These are phyloP conservation scores for Trichoderma sp. DNA, from an alignment of 2,329 filamentous ascomycete species.

Conservation along the genomic window DNA sequence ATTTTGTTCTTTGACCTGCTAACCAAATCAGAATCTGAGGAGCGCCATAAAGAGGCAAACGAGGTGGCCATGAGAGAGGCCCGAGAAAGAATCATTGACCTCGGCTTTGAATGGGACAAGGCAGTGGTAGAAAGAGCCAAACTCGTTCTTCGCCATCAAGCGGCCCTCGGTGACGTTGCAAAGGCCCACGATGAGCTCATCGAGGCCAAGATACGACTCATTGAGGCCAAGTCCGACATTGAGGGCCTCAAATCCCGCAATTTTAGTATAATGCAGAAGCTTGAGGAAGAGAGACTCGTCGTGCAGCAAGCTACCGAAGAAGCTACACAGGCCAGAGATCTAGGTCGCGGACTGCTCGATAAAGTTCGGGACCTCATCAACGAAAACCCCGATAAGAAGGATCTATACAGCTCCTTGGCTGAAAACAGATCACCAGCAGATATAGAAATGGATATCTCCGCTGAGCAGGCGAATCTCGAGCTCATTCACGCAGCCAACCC, in stretches of 20 bases:
- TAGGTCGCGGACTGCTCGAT: slow-evolving; percentile 33
- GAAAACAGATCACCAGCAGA: slow-evolving; percentile 59
- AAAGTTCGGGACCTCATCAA: slow-evolving; percentile 44
- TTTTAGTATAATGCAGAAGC: slow-evolving; percentile 53
- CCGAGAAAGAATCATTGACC: slow-evolving; percentile 45
- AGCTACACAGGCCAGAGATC: slow-evolving; percentile 40
- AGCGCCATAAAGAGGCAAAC: slow-evolving; percentile 34
- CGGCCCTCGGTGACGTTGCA: slow-evolving; percentile 63
- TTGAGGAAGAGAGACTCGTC: slow-evolving; percentile 49
- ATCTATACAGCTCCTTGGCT: slow-evolving; percentile 47
- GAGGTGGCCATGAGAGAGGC: slow-evolving; percentile 38
- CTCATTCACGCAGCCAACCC: slow-evolving; percentile 78
- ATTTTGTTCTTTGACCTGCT: slow-evolving; percentile 21
- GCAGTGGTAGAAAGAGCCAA: slow-evolving; percentile 58
- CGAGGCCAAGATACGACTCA: slow-evolving; percentile 67
- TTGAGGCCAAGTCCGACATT: slow-evolving; percentile 84
- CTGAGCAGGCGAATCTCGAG: slow-evolving; percentile 73
- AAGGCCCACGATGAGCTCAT: slow-evolving; percentile 63
- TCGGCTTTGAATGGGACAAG: slow-evolving; percentile 57
- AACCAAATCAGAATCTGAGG: slow-evolving; percentile 38
- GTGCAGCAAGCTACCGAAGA: slow-evolving; percentile 41
- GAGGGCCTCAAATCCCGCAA: slow-evolving; percentile 69
- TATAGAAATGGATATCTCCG: slow-evolving; percentile 71
- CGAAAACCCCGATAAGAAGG: slow-evolving; percentile 41
- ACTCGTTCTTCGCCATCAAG: slow-evolving; percentile 54